Base-by-base conservation (phyloP, 306 rosid species). In the Fagus crenata region DNA sequence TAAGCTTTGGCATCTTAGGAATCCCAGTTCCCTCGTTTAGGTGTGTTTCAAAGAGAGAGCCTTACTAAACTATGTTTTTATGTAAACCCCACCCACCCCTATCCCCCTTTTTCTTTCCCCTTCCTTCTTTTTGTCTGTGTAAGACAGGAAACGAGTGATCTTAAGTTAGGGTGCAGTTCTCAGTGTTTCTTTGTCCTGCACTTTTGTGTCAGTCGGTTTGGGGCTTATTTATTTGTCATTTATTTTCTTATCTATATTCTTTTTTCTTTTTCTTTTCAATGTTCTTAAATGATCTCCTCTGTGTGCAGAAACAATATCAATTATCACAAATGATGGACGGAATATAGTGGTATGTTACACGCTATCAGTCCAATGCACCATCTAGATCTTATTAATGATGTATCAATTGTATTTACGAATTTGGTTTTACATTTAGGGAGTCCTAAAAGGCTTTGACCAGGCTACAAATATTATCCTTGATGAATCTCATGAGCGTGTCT, bases 391-490 rank as follows among this genome's bases (percentile, higher is more conserved):
- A 5, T 36, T n/a, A 32, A 74, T 15, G 41, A 58, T 31, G 31
- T 70, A 28, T 33, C 14, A 43, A 41, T 65, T 71, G 39, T 60
- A 78, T 61, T 72, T 12, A 40, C 28, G 14, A 42, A 51, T 17
- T 28, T 55, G 63, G 1, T 71, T 70, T 78, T 46, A 56, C 65
- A 8, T 78, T 79, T 73, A 92, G 98, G 98, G 98, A 63, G 75
- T 92, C 46, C 82, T 95, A 84, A 95, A 90, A 83, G 98, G 98
- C 77, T 95, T 92, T 81, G 98, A 95, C 80, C 99, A 90, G 90
- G 97, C 99, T 61, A 95, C 99, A 14, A 95, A 95, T 78, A 95
- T 92, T n/a, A 95, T 95, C 81, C 97, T 95, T 17, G 99, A 95
- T 78, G 99, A 95, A 80, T 95, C 97, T 55, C 97, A 90, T 77